Percentiles rank a stretch among this genome's conserved stretches.
Evolutionary conservation across 306 rosid species (phyloP).

Genomic region (Corylus avellana): DNA sequence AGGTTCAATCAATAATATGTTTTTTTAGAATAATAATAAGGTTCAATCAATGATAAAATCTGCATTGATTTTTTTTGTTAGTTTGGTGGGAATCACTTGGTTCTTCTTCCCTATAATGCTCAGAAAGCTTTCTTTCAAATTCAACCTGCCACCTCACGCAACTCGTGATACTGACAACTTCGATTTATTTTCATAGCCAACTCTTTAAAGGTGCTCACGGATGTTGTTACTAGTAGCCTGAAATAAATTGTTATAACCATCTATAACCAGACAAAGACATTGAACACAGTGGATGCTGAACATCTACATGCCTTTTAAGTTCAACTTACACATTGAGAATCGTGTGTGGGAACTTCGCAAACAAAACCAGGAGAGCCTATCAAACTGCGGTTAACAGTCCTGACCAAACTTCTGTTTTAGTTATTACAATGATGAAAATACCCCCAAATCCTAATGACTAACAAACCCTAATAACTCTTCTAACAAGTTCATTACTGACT

Average conservation of each 20-base stretch:
- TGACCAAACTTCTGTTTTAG: not conserved
- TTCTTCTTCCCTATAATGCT: not conserved
- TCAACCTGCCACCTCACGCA: not conserved
- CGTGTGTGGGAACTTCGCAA: not conserved
- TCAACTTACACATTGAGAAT: not conserved
- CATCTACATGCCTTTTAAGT: not conserved
- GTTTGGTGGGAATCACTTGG: not conserved
- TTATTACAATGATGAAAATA: too few species aligned
- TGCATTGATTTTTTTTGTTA: not conserved
- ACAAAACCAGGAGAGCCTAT: not conserved
- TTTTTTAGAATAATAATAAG: not conserved
- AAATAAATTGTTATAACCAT: too few species aligned
- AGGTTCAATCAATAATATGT: not conserved
- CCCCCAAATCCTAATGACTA: too few species aligned
- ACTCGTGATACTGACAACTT: not conserved
- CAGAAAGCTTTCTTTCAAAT: not conserved
- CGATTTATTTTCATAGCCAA: not conserved
- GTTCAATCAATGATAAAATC: not conserved
- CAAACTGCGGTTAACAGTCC: not conserved
- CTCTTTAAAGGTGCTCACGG: not conserved
- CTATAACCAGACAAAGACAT: not conserved
- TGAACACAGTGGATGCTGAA: not conserved
- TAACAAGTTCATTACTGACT: too few species aligned
- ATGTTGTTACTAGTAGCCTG: not conserved
- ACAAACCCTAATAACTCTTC: too few species aligned